phyloP scores from a whole-genome alignment of 2,329 filamentous ascomycete species.

The Colletotrichum noveboracense region DNA sequence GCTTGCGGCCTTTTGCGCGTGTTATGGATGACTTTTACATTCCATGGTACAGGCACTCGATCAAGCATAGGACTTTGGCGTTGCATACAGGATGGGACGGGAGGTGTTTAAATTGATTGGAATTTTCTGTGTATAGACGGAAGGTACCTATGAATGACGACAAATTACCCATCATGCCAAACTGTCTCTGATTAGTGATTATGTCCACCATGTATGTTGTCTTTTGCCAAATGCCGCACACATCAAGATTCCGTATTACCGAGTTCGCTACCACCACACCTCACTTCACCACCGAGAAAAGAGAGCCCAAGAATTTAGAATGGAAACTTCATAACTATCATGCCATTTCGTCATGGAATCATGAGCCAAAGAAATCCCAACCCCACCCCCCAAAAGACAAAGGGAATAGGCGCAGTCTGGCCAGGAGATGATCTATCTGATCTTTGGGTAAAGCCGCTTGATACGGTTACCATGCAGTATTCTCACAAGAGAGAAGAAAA shows the following conservation, averaged over 20 bases:
- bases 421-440: slow-evolving; percentile 25
- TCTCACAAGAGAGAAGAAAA: background rate
- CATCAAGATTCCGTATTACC: background rate
- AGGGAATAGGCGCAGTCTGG: slow-evolving; percentile 21
- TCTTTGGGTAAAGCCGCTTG: slow-evolving; percentile 5
- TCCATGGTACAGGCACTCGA: background rate
- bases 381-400: slow-evolving; percentile 5
- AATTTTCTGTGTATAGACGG: background rate
- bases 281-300: background rate
- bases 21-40: background rate
- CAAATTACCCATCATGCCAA: background rate
- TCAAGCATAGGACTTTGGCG: background rate
- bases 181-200: background rate
- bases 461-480: slow-evolving; percentile 16
- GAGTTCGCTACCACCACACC: background rate
- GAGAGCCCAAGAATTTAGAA: background rate
- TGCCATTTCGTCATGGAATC: slow-evolving; percentile 27
- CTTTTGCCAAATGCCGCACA: background rate
- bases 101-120: background rate
- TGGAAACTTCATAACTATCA: slow-evolving; percentile 23
- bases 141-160: background rate
- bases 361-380: slow-evolving; percentile 23
- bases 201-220: background rate
- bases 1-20: background rate
- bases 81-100: background rate